A percentile compares a stretch with the other conserved stretches of the same genome.
Evolutionary conservation across 2,329 filamentous ascomycete species (phyloP).

Genomic region (Cercospora janseana): DNA sequence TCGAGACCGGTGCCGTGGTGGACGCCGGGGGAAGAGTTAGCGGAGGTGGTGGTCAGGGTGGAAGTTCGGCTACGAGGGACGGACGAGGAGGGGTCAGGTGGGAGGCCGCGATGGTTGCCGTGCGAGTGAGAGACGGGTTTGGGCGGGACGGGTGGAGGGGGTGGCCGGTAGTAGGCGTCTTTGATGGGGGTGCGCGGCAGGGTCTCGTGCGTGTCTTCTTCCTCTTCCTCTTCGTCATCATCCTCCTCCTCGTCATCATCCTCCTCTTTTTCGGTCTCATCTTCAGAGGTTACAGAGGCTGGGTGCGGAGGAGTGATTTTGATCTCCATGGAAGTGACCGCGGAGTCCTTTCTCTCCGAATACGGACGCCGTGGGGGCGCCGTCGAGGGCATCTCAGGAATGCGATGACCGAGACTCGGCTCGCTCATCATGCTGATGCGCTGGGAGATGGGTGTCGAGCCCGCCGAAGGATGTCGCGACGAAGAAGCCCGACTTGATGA

Average conservation of each 20-base stretch:
- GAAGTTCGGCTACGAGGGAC: background rate
- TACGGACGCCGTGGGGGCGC: background rate
- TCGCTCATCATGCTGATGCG: background rate
- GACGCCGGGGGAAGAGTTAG: too few species aligned
- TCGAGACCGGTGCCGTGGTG: too few species aligned
- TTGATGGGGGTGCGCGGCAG: slow-evolving; percentile 4
- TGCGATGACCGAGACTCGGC: background rate
- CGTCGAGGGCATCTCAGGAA: background rate
- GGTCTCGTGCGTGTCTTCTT: background rate
- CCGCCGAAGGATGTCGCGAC: background rate
- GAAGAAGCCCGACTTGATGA: background rate
- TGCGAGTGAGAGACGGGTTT: background rate
- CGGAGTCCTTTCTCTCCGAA: slow-evolving; percentile 4
- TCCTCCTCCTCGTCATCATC: too few species aligned
- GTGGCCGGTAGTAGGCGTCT: background rate
- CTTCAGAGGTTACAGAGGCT: background rate
- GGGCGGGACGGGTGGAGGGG: background rate
- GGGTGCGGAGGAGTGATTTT: background rate
- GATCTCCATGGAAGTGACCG: background rate
- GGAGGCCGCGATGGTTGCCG: background rate
- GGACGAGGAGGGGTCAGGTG: background rate
- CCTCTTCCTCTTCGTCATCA: background rate
- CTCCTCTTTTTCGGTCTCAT: too few species aligned
- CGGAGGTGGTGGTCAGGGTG: background rate
- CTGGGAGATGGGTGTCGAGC: background rate